These are phyloP conservation scores for Fragaria ananassa DNA, from an alignment of 306 rosid genomes.

Conservation along the genomic window DNA sequence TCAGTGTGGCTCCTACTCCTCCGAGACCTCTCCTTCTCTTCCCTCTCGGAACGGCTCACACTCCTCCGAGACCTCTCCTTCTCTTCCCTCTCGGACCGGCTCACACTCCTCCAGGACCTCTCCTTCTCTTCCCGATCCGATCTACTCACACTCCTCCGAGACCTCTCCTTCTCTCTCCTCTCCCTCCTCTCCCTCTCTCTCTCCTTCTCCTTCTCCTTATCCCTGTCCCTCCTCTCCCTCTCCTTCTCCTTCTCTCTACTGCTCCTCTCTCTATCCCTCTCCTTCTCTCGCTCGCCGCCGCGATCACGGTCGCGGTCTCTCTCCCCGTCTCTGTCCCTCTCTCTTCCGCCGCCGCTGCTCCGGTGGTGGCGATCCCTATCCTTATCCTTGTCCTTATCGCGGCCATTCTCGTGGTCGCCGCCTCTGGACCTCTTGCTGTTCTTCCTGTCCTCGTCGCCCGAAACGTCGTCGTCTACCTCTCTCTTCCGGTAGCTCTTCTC, in stretches of 20 bases:
- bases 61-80: slow-evolving; percentile 38
- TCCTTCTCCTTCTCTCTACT: slow-evolving; percentile 17
- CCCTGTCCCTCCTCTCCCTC: slow-evolving; percentile 10
- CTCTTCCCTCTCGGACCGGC: slow-evolving; percentile 53
- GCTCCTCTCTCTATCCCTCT: slow-evolving; percentile 16
- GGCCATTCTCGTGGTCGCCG: slow-evolving; percentile 67
- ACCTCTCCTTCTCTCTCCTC: slow-evolving; percentile 15
- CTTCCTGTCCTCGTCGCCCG: slow-evolving; percentile 43
- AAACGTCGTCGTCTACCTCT: slow-evolving; percentile 49
- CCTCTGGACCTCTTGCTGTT: slow-evolving; percentile 54
- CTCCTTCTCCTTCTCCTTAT: slow-evolving; percentile 31
- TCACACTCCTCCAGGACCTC: slow-evolving; percentile 55
- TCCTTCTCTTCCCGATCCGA: slow-evolving; percentile 26
- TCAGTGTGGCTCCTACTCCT: slow-evolving; percentile 44
- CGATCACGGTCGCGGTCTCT: background rate
- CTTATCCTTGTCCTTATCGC: slow-evolving; percentile 32
- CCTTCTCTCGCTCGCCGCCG: slow-evolving; percentile 1
- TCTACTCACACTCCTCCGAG: slow-evolving; percentile 5
- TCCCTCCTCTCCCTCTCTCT: slow-evolving; percentile 24
- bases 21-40: slow-evolving; percentile 36
- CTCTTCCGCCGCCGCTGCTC: slow-evolving; percentile 41
- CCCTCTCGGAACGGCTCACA: slow-evolving; percentile 47
- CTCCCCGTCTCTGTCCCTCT: slow-evolving; percentile 18
- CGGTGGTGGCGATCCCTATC: slow-evolving; percentile 38
- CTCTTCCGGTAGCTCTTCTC: slow-evolving; percentile 67